phyloP scores from a whole-genome alignment of 768 basidiomycete species.

The Termitomyces sp. region DNA sequence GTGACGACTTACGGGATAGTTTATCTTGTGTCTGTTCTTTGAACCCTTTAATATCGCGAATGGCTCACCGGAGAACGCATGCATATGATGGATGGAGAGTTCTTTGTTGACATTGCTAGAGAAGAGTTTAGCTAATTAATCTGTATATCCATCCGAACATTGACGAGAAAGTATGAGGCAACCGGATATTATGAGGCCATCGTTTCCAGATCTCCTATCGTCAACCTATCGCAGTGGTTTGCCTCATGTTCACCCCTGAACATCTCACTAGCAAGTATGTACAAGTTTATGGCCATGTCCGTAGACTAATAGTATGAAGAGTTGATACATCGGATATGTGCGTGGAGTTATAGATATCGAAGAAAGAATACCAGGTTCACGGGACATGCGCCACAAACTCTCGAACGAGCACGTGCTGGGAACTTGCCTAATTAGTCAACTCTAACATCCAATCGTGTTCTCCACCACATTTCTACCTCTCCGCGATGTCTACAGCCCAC shows the following conservation, averaged over 20 bases:
- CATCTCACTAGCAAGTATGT: neutral
- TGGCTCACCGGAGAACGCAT: neutral
- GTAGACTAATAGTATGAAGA: neutral
- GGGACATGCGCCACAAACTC: neutral
- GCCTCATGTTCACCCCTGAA: neutral
- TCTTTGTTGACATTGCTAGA: too few relatives aligned
- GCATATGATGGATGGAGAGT: neutral
- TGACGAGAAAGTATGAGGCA: neutral
- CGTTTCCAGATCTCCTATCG: neutral
- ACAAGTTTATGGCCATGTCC: neutral
- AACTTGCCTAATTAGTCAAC: neutral
- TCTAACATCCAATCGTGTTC: neutral
- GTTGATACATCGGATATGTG: neutral
- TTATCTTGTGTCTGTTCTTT: neutral
- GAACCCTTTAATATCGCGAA: neutral
- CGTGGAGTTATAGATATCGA: neutral
- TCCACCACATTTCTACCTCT: neutral
- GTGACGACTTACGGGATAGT: neutral
- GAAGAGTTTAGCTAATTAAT: too few relatives aligned
- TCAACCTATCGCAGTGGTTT: neutral
- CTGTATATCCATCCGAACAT: too few relatives aligned
- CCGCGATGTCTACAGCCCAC: constrained; percentile 81
- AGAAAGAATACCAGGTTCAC: neutral
- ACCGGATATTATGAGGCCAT: neutral
- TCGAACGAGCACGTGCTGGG: constrained; percentile 2